Evolutionary conservation across 805 yeast genomes (phyloP), one percentile per base, ranked within the genome.

Genomic region (Schwanniomyces polymorphus): DNA sequence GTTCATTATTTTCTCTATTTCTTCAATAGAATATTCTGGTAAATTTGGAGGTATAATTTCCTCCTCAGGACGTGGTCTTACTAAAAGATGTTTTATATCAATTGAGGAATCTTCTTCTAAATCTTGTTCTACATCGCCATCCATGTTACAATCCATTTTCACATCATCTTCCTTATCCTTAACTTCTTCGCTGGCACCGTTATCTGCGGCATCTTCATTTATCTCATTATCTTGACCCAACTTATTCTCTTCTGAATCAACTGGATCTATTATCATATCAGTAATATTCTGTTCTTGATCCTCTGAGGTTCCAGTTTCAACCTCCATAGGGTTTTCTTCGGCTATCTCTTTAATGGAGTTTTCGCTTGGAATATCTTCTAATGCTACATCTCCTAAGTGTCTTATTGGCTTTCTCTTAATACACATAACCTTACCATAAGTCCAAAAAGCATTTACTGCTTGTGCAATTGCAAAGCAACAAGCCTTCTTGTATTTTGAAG

Each of bases 391-490:
- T 25, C 49, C 50, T 7, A 65, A 39, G 43, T 56, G 58, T 14
- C 44, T 53, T 17, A 82, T 75, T 3, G 78, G 74, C 53, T 72
- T 78, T 43, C 79, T 65, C 49, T 76, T 80, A 11, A 89, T 69
- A 58, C 96, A 85, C 17, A 78, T 79, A 7, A 62, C 67, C 59
- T 82, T 83, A 0, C 97, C 97, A 54, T 78, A 80, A 1, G 59
- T 71, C 95, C 96, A 89, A 61, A 83, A 90, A 50, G 88, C 95
- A 59, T 71, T 66, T 1, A 92, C 79, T 0, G 91, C 86, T 49
- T 81, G 84, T 0, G 97, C 86, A 27, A 91, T 68, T 38, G 76
- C 72, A 9, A 81, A 77, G 60, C 94, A 86, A 45, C 85, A 79
- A 0, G 90, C 88, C 48, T 82, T 70, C 60, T 86, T 89, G 60